Base-by-base conservation (phyloP, 179 eudicot species). In the Sideroxylon spinosum region DNA sequence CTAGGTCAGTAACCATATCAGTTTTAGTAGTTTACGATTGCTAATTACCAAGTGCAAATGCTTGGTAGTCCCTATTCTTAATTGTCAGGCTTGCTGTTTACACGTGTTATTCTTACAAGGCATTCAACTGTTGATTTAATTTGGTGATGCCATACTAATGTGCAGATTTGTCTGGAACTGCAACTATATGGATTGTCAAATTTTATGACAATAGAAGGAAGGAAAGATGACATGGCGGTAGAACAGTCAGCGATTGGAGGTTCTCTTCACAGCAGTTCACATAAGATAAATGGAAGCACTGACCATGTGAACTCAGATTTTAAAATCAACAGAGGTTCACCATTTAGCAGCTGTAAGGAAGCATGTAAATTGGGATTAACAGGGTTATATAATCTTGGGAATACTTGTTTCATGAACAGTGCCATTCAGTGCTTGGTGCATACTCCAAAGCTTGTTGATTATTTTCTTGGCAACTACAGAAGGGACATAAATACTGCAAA, bases 391-490 rank as follows among this genome's bases (percentile, higher is more conserved):
- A 93, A 93, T 86, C 90, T 93, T 57, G 98, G 98, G 65, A 92
- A 93, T 82, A 93, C 98, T 19, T 92, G 98, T 86, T 94, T 89
- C 76, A 86, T 94, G 98, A 94, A 91, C 79, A 90, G 93, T 83
- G 93, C 95, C 11, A 80, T 94, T 60, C 98, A 92, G 85, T 94
- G 98, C 84, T 88, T 94, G 88, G 95, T 81, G 83, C 97, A 94
- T 84, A 92, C 94, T 46, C 89, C 92, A 8, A 83, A 86, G 88
- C 86, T 94, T 80, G 90, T 92, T 71, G 97, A 92, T 83, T 94
- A 87, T 86, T 94, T 94, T 81, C 93, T 94, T 73, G 95, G 89
- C 59, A 87, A 92, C 85, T 92, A 67, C 89, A 88, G 84, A 81
- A 88, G 81, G 73, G 97, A 92, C 82, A 86, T 92, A 77, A 94